These are phyloP conservation scores for Puccinia coronata DNA, from an alignment of 1,284 basidiomycete genomes.

Conservation along the genomic window DNA sequence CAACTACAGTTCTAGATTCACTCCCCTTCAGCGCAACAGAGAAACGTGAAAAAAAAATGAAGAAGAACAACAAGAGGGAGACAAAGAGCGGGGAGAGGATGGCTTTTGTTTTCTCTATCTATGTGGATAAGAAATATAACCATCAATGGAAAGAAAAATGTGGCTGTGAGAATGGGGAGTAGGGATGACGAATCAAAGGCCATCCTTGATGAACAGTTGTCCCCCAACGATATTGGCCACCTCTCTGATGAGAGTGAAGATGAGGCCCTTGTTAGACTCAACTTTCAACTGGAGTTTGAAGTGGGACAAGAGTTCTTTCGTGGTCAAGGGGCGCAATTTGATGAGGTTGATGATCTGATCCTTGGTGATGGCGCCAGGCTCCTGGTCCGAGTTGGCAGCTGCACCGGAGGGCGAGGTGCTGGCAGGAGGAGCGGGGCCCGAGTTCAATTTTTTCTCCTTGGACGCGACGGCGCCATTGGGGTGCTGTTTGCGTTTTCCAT, in stretches of 20 bases:
- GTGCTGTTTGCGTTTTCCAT: constrained; percentile 43
- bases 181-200: constrained; percentile 5
- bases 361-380: constrained; percentile 1
- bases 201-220: constrained; percentile 5
- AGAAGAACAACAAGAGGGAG: too few relatives aligned
- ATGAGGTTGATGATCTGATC: constrained; percentile 29
- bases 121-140: too few relatives aligned
- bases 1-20: too few relatives aligned
- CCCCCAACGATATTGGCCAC: constrained; percentile 1
- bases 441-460: constrained; percentile 43
- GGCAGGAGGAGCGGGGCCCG: neutral
- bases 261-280: neutral
- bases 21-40: too few relatives aligned
- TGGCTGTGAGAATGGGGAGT: too few relatives aligned
- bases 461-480: constrained; percentile 4
- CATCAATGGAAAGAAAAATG: neutral
- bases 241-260: constrained; percentile 6
- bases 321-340: neutral
- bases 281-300: constrained; percentile 36
- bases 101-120: too few relatives aligned
- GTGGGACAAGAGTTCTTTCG: constrained; percentile 42
- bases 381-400: constrained; percentile 5
- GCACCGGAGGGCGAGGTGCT: neutral
- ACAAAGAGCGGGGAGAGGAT: too few relatives aligned
- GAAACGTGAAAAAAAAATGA: too few relatives aligned